Base-by-base conservation (phyloP, 306 rosid genomes). In the Casuarina equisetifolia region DNA sequence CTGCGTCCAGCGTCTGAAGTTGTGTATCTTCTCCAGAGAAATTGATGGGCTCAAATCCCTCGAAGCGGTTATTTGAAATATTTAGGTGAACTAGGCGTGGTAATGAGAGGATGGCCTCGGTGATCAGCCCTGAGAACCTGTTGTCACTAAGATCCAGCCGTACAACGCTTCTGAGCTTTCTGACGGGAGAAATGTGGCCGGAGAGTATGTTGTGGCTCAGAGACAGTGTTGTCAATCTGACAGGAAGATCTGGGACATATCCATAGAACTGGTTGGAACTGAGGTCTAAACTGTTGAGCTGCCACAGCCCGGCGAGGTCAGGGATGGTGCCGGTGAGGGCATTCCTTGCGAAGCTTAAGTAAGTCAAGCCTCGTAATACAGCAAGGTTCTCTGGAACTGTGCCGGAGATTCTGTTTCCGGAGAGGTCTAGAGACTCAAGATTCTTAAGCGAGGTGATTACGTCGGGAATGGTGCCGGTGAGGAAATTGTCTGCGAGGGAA, bases 1-100 rank as follows among this genome's bases (percentile, higher is more conserved):
- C 44, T 2, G 90, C 91, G 39, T 89, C 88, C 42, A 85, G 82
- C 77, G 80, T 76, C 17, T 50, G 57, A 45, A 87, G 88, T 32
- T 1, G 39, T 10, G 80, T 77, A 11, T 71, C 63, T 51, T 69
- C 71, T 15, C 53, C 70, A 6, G 69, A 55, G 63, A 59, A 67
- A 5, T 76, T 61, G 0, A 43, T 19, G 6, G 81, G 38, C n/a
- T 85, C 88, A 40, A 82, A 55, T 35, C 63, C 3, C 6, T 80
- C 76, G 43, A 89, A 82, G 25, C 78, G 74, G 58, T 89, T 89
- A 42, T 63, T 69, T 10, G 91, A 85, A 62, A 82, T 50, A 73
- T 87, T 85, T 36, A 89, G 82, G 6, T 82, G 72, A 71, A 64
- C 62, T 25, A 83, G 17, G 1, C 20, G 36, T 4, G 68, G 52